Base-by-base conservation (phyloP, 306 rosid genomes). In the Begonia peltatifolia region DNA sequence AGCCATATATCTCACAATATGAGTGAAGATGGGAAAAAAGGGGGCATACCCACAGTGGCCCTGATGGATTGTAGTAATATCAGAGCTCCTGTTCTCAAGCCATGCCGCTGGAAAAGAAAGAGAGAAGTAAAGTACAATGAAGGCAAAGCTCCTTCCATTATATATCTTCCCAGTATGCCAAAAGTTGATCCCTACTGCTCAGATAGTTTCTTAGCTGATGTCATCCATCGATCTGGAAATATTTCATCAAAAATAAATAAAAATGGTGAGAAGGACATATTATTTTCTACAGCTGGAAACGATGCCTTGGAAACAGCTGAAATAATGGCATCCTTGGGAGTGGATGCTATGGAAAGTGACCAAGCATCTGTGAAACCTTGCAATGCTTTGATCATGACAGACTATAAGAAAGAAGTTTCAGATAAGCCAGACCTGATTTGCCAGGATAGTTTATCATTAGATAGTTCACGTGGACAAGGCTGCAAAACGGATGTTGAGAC, bases 361-460 rank as follows among this genome's bases (percentile, higher is more conserved):
- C 69, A 49, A 12, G 75, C 35, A 30, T 64, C 64, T 54, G 23
- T 74, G 47, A 69, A 68, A 55, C 41, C 64, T 49, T 72, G 79
- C 65, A 48, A 66, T 71, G 51, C 54, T 71, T 44, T n/a, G 73
- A 74, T 49, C 67, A 68, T 53, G 66, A 44, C 59, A 50, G 59
- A 47, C 52, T 59, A 54, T 52, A 79, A 69, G 54, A 68, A 67
- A 52, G 78, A 51, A 38, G 25, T 55, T 8, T 49, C 70, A 62
- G 52, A 59, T 64, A 57, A 78, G 62, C 66, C 79, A 15, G 75
- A 72, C 49, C 62, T 72, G 53, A 66, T 67, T 12, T 54, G 56
- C 36, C 71, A 75, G 55, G 84, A 73, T 63, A 67, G 69, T 71
- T 56, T 68, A 51, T 61, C 78, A 50, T 52, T 64, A 10, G 68